These are phyloP conservation scores for Diospyros lotus DNA, from an alignment of 148 eudicot genomes.

Conservation along the genomic window DNA sequence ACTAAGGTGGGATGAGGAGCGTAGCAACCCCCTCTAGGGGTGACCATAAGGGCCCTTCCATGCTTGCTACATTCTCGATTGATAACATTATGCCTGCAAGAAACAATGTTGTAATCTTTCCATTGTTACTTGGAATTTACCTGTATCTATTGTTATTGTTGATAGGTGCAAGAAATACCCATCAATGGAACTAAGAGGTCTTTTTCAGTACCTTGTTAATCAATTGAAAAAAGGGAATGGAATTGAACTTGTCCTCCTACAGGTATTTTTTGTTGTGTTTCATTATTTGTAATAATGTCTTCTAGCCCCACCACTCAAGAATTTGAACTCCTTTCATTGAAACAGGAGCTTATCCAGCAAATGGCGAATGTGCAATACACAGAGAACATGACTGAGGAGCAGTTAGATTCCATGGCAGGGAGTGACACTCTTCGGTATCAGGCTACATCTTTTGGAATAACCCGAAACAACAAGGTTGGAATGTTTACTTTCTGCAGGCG, in stretches of 20 bases:
- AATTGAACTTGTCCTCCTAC: slow-evolving; percentile 86
- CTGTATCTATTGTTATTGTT: slow-evolving; percentile 11
- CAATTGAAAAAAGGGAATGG: slow-evolving; percentile 93
- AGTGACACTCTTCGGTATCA: slow-evolving; percentile 91
- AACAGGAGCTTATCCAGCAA: slow-evolving; percentile 94
- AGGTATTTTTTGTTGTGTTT: slow-evolving; percentile 40
- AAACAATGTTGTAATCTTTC: background rate
- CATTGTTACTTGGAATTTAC: slow-evolving; percentile 2
- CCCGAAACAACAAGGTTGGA: slow-evolving; percentile 84
- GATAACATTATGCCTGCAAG: slow-evolving; percentile 1
- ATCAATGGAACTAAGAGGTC: slow-evolving; percentile 97
- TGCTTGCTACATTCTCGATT: background rate
- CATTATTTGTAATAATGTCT: background rate
- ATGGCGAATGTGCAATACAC: slow-evolving; percentile 99
- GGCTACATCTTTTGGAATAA: slow-evolving; percentile 87
- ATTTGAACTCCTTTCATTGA: slow-evolving; percentile 7
- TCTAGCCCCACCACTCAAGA: background rate
- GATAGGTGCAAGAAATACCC: slow-evolving; percentile 97
- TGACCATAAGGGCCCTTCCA: too few species aligned
- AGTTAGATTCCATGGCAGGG: slow-evolving; percentile 97
- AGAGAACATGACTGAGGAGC: slow-evolving; percentile 98
- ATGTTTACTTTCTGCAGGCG: background rate
- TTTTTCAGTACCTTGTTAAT: slow-evolving; percentile 92
- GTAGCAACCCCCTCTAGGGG: too few species aligned
- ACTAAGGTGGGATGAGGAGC: too few species aligned